These are phyloP conservation scores for Cercospora sp. DNA, from an alignment of 2,329 filamentous ascomycete genomes.

Conservation along the genomic window DNA sequence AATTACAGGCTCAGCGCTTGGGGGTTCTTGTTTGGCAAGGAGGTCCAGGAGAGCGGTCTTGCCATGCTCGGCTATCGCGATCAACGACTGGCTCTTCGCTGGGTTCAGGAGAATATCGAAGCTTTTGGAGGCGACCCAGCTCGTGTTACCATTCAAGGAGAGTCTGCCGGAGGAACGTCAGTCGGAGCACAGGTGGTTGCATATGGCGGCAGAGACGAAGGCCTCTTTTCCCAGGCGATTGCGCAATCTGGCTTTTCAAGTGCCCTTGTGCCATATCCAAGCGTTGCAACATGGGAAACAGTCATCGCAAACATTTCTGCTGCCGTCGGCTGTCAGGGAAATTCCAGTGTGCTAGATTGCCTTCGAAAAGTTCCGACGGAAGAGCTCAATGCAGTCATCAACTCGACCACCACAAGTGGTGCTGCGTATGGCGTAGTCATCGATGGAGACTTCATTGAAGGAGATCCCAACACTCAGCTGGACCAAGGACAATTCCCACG, in stretches of 20 bases:
- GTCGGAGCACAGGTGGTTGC: conserved; percentile 55
- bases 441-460: conserved; percentile 33
- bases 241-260: conserved; percentile 50
- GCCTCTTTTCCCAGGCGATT: conserved; percentile 56
- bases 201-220: conserved; percentile 56
- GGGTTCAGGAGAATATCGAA: conserved; percentile 41
- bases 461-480: conserved; percentile 24
- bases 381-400: conserved; percentile 30
- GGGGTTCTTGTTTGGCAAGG: conserved; percentile 63
- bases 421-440: conserved; percentile 28
- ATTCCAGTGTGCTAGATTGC: conserved; percentile 41
- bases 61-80: conserved; percentile 46
- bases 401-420: conserved; percentile 26
- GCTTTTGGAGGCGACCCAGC: conserved; percentile 34
- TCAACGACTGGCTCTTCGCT: conserved; percentile 43
- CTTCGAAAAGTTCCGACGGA: conserved; percentile 27
- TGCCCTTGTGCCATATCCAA: conserved; percentile 21
- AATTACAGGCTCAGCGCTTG: conserved; percentile 66
- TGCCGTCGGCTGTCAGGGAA: conserved; percentile 25
- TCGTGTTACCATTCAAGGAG: conserved; percentile 33
- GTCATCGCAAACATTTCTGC: conserved; percentile 33
- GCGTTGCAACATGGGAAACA: conserved; percentile 29
- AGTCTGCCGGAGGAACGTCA: conserved; percentile 42
- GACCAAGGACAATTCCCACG: conserved; percentile 30
- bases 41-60: conserved; percentile 54